phyloP scores from a whole-genome alignment of 73 alveolate genomes.

The Paramecium octaurelia region DNA sequence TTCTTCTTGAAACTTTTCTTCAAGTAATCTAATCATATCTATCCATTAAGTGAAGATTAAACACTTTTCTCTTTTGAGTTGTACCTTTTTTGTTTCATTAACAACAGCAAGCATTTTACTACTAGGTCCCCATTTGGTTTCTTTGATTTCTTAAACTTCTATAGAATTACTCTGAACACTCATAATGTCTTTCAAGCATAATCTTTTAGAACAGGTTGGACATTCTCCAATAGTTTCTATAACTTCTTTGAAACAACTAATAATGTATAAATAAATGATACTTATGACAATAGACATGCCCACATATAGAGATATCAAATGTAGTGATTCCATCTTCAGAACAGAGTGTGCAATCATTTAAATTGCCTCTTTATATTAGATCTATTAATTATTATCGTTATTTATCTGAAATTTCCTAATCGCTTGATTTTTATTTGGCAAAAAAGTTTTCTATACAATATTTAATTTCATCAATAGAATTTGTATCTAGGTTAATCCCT shows the following conservation, averaged over 20 bases:
- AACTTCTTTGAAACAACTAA: slow-evolving; percentile 21
- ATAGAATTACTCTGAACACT: neutral
- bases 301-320: neutral
- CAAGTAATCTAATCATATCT: neutral
- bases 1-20: neutral
- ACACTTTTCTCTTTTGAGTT: neutral
- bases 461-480: slow-evolving; percentile 9
- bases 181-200: neutral
- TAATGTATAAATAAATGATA: neutral
- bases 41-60: slow-evolving; percentile 51
- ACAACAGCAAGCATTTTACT: slow-evolving; percentile 26
- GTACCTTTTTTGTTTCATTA: neutral
- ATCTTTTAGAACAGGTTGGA: neutral
- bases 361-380: neutral
- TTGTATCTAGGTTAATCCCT: neutral
- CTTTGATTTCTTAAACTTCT: neutral
- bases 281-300: slow-evolving; percentile 29
- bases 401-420: neutral
- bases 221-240: neutral
- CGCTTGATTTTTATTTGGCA: neutral
- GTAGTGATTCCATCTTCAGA: neutral
- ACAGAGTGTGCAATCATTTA: neutral
- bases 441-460: neutral
- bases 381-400: neutral
- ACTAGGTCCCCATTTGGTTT: neutral